Conservation (phyloP, 2,329 filamentous ascomycete genomes). For the Pyrenochaeta sp. region DNA sequence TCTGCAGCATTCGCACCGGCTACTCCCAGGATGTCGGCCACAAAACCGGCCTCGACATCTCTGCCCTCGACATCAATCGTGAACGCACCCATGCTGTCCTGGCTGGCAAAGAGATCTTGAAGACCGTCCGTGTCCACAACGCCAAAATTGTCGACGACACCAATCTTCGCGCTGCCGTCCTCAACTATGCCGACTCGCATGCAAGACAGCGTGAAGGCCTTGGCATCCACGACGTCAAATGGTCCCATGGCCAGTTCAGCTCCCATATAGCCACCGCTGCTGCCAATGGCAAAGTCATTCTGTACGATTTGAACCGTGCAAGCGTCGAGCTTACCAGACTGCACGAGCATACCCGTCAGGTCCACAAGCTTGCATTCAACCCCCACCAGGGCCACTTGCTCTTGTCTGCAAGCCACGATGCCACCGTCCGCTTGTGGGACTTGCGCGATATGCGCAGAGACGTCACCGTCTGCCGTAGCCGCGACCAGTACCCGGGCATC, state of each 20-base stretch:
- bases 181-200: conserved; percentile 62
- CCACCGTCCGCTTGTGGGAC: conserved; percentile 71
- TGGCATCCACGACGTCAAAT: conserved; percentile 72
- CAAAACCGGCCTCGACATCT: conserved; percentile 70
- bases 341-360: conserved; percentile 71
- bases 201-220: conserved; percentile 65
- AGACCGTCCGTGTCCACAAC: conserved; percentile 68
- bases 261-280: conserved; percentile 70
- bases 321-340: conserved; percentile 69
- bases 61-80: conserved; percentile 70
- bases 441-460: conserved; percentile 63
- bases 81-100: conserved; percentile 70
- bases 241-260: conserved; percentile 69
- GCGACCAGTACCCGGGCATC: conserved; percentile 63
- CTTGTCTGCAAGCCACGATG: conserved; percentile 71
- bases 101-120: conserved; percentile 71
- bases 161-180: conserved; percentile 69
- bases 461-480: conserved; percentile 62
- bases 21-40: conserved; percentile 66
- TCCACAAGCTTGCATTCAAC: conserved; percentile 72
- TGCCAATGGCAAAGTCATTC: conserved; percentile 70
- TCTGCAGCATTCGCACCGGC: conserved; percentile 53
- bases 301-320: conserved; percentile 70
- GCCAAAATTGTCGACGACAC: conserved; percentile 67
- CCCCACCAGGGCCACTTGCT: conserved; percentile 67